phyloP scores from a whole-genome alignment of 1,284 basidiomycete species.

The Violaceomyces palustris region DNA sequence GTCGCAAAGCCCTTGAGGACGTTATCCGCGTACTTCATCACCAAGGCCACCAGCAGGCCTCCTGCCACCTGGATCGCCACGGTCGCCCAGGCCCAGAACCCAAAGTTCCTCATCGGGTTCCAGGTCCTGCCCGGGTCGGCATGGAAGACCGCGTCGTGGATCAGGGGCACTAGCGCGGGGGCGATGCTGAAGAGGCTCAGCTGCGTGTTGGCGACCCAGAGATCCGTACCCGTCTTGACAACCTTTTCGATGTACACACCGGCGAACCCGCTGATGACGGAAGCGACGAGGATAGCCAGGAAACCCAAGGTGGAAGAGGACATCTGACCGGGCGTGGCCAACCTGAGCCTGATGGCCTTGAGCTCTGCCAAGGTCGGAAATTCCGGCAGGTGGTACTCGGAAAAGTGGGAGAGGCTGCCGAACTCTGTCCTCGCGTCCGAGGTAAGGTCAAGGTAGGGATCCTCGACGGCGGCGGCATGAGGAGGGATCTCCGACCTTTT shows the following conservation, averaged over 20 bases:
- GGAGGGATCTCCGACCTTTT: too few relatives aligned
- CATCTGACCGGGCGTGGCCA: constrained; percentile 1
- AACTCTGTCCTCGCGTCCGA: too few relatives aligned
- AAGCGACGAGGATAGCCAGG: constrained; percentile 77
- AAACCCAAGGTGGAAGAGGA: constrained; percentile 65
- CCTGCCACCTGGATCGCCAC: constrained; percentile 83
- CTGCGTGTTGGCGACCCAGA: constrained; percentile 96
- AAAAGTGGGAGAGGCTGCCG: constrained; percentile 7
- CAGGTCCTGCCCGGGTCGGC: constrained; percentile 38
- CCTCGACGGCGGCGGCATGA: constrained; percentile 17
- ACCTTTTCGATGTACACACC: constrained; percentile 99
- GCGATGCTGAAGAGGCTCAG: constrained; percentile 87
- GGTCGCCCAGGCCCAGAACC: constrained; percentile 83
- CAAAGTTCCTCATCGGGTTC: constrained; percentile 58
- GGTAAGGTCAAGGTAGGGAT: constrained; percentile 4
- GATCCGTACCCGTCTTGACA: constrained; percentile 79
- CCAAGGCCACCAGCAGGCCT: constrained; percentile 76
- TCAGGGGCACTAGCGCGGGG: constrained; percentile 78
- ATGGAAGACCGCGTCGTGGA: constrained; percentile 57
- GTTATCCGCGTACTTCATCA: constrained; percentile 58
- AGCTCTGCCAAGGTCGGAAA: constrained; percentile 8
- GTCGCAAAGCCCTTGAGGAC: constrained; percentile 72
- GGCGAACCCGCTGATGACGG: constrained; percentile 93
- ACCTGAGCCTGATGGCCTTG: constrained; percentile 9
- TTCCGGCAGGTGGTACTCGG: too few relatives aligned